Evolutionary conservation across 192 early-diverging fungal species (phyloP).

Genomic region (Backusella liffmaniae): DNA sequence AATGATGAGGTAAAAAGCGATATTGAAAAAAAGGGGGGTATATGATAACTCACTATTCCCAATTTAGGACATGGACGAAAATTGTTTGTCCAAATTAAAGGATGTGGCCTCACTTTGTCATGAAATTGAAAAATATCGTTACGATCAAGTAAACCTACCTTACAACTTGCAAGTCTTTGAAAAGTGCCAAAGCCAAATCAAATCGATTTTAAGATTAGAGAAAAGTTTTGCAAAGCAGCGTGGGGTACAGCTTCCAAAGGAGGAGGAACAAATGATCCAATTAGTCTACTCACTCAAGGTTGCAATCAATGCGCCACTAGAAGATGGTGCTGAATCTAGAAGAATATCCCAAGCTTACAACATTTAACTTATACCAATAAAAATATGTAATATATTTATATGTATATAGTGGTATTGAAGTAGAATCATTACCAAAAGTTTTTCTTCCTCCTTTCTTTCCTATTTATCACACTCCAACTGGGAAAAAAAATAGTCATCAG

Average conservation of each 20-base stretch:
- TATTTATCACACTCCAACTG: too few species aligned
- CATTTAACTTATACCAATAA: background rate
- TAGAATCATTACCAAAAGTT: too few species aligned
- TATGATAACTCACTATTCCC: background rate
- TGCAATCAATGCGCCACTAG: slow-evolving; percentile 13
- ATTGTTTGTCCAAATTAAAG: slow-evolving; percentile 8
- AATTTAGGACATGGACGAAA: background rate
- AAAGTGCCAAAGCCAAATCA: slow-evolving; percentile 39
- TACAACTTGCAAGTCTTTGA: slow-evolving; percentile 38
- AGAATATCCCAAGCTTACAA: slow-evolving; percentile 18
- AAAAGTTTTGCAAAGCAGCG: slow-evolving; percentile 35
- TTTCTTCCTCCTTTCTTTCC: too few species aligned
- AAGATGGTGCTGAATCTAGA: slow-evolving; percentile 2
- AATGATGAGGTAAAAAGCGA: background rate
- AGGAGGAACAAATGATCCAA: slow-evolving; percentile 43
- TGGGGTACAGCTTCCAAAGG: slow-evolving; percentile 24
- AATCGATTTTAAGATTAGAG: slow-evolving; percentile 34
- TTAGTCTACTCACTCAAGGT: slow-evolving; percentile 35
- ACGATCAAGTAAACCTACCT: slow-evolving; percentile 13
- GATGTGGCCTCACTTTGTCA: slow-evolving; percentile 36
- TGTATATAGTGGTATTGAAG: too few species aligned
- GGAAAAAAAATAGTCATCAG: too few species aligned
- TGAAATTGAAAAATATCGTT: slow-evolving; percentile 39
- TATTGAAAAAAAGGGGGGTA: background rate
- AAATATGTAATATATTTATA: background rate